Base-by-base conservation (phyloP, 2,329 filamentous ascomycete species). In the Coniochaeta sp. region DNA sequence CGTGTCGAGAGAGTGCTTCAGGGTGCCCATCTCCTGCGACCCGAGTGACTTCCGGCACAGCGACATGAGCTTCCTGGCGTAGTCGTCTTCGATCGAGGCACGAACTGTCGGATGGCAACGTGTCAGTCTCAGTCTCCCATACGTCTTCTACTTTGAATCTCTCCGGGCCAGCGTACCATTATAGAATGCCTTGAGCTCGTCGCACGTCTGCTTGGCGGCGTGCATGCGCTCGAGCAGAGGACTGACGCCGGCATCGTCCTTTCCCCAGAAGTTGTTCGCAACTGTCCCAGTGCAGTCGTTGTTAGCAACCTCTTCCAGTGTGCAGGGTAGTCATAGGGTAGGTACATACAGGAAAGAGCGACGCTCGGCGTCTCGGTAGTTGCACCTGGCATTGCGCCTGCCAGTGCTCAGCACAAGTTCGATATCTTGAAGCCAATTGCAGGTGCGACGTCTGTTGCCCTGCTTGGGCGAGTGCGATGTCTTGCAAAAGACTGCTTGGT, bases 251-350 rank as follows among this genome's bases (percentile, higher is more conserved):
- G 93, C 95, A 81, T 99, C 95, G 74, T 98, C 93, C 81, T 96
- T 98, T 65, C 95, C 95, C 95, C 95, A 99, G 76, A 99, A 99
- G 74, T 99, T 99, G 79, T 99, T 99, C 70, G 95, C 93, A 79
- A 99, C 93, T 93, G 65, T 60, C 19, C 5, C 4, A 16, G 17
- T 14, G n/a, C 16, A 19, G 1, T 32, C 14, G 56, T 62, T 38
- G 55, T 62, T 40, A 62, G 59, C 52, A 16, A 7, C 54, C 7
- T 14, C n/a, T 24, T 61, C 12, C 60, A 61, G 14, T 47, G 3
- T 17, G 2, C 19, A 12, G 40, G 9, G 14, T 12, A 6, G 4
- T 14, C 22, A 16, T 30, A 36, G 10, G 8, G 34, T 12, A 26
- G 24, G 38, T 54, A 58, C 67, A 44, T 63, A 69, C 67, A 69